Percentiles rank a stretch among this genome's conserved stretches.
Evolutionary conservation across 306 rosid genomes (phyloP).

Genomic region (Trichosanthes cucumerina): DNA sequence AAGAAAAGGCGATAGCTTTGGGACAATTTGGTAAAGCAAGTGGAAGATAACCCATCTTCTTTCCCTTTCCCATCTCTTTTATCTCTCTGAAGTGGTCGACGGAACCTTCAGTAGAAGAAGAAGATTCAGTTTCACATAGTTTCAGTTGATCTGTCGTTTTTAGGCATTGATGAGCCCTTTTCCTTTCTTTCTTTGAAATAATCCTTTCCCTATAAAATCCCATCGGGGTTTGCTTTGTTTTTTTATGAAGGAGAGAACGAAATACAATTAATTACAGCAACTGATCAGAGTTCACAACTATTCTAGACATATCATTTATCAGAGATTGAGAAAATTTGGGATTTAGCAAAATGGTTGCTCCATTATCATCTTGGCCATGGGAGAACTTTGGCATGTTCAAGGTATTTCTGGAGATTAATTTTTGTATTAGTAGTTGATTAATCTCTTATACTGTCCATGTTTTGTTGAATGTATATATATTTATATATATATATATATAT

Average conservation of each 20-base stretch:
- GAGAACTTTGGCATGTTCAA: constrained; percentile 59
- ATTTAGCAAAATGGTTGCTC: constrained; percentile 39
- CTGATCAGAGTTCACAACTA: too few relatives aligned
- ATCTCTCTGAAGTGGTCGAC: not conserved
- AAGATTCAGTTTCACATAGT: not conserved
- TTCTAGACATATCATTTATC: too few relatives aligned
- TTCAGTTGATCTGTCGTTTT: not conserved
- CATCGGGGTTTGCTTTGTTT: not conserved
- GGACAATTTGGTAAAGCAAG: constrained; percentile 8
- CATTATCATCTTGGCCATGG: constrained; percentile 88
- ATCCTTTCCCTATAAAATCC: not conserved
- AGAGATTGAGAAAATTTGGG: too few relatives aligned
- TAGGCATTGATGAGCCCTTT: not conserved
- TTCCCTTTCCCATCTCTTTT: not conserved
- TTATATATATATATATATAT: too few relatives aligned
- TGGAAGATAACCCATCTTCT: not conserved
- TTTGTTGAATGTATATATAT: not conserved
- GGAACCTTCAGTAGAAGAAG: too few relatives aligned
- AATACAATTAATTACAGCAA: not conserved
- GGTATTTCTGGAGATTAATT: constrained; percentile 22
- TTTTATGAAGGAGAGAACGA: not conserved
- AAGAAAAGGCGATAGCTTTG: not conserved
- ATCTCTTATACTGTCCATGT: not conserved
- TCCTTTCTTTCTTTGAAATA: not conserved
- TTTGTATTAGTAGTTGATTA: not conserved